Conservation (phyloP, 495 filamentous ascomycete species). For the Paragyromitra xinjiangensis region DNA sequence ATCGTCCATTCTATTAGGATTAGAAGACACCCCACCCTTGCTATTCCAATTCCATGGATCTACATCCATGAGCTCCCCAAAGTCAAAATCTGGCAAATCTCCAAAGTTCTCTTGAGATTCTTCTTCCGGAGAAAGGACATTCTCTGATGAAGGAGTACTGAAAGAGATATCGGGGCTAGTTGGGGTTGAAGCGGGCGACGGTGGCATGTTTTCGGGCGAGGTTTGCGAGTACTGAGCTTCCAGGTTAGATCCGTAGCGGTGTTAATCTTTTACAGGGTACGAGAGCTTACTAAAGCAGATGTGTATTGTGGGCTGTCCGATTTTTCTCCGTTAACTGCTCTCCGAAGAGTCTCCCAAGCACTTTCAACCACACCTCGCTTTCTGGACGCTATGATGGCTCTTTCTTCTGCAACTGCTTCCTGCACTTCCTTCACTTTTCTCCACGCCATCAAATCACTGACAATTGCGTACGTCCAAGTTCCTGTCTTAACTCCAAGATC, state of each 20-base stretch:
- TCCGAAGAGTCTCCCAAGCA: conserved; percentile 30
- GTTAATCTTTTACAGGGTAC: not conserved
- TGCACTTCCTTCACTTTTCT: conserved; percentile 32
- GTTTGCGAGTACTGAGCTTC: not conserved
- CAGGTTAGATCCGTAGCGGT: not conserved
- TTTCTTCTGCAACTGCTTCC: conserved; percentile 26
- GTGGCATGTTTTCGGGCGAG: not conserved
- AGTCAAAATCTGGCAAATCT: conserved; percentile 23
- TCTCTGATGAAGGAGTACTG: too few relatives aligned
- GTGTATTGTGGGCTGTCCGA: conserved; percentile 6
- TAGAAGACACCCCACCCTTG: not conserved
- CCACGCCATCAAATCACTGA: conserved; percentile 22
- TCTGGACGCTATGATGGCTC: not conserved
- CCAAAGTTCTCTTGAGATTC: conserved; percentile 7
- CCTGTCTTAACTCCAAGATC: conserved; percentile 22
- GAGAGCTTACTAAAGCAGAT: conserved; percentile 3
- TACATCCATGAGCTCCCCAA: conserved; percentile 12
- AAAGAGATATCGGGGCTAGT: not conserved
- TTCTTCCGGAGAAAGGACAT: not conserved
- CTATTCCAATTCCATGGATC: conserved; percentile 5
- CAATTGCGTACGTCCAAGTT: conserved; percentile 19
- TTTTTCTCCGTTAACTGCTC: conserved; percentile 12
- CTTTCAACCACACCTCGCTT: not conserved
- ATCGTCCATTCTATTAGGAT: not conserved
- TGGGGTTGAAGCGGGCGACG: not conserved